phyloP scores from a whole-genome alignment of 495 filamentous ascomycete species.

The Xylaria scruposa region DNA sequence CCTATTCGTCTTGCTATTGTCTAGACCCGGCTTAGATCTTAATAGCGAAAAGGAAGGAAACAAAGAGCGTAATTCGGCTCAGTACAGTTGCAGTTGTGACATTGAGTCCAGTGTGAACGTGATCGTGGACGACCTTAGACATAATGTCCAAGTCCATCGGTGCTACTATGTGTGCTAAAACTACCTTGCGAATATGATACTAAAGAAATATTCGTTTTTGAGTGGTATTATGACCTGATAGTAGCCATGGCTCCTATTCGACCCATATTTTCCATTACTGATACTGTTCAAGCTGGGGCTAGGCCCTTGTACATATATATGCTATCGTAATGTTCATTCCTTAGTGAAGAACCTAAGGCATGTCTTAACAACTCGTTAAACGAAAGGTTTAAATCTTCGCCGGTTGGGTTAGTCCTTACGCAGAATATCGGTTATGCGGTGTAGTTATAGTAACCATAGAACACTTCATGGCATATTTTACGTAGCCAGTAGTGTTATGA shows the following conservation, averaged over 20 bases:
- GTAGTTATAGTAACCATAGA: not conserved
- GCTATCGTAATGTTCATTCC: too few species aligned
- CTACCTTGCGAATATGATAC: constrained; percentile 48
- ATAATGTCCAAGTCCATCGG: constrained; percentile 85
- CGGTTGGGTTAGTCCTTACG: not conserved
- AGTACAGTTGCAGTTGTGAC: constrained; percentile 66
- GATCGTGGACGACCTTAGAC: constrained; percentile 77
- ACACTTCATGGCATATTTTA: not conserved
- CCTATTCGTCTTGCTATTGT: too few species aligned
- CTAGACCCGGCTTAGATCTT: too few species aligned
- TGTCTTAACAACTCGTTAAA: too few species aligned
- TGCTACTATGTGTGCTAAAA: constrained; percentile 53
- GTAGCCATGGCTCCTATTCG: constrained; percentile 51
- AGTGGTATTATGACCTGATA: constrained; percentile 47
- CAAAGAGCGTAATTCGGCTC: too few species aligned
- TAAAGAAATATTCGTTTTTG: constrained; percentile 47
- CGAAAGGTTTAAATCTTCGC: not conserved
- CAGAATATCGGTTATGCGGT: not conserved
- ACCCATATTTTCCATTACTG: constrained; percentile 34
- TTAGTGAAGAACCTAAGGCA: too few species aligned
- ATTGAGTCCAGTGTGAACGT: constrained; percentile 69
- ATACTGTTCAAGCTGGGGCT: constrained; percentile 24
- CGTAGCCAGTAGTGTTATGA: not conserved
- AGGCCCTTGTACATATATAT: too few species aligned
- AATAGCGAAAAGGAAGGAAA: too few species aligned